Evolutionary conservation across 129 eudicot species (phyloP).

Genomic region (Flaveria robusta): DNA sequence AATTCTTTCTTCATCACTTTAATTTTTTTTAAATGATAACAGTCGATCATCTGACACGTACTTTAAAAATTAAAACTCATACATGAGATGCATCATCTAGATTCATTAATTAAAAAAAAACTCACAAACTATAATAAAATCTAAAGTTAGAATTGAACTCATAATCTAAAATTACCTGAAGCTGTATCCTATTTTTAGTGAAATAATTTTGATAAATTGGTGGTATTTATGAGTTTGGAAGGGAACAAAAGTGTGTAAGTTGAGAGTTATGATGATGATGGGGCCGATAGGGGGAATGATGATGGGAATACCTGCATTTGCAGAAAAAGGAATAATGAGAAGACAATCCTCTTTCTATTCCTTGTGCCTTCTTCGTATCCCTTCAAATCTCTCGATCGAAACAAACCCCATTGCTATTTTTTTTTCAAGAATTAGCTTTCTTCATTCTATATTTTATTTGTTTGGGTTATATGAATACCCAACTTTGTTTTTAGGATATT

Average conservation of each 20-base stretch:
- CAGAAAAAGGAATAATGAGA: slow-evolving; percentile 33
- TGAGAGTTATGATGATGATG: slow-evolving; percentile 13
- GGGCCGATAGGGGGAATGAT: slow-evolving; percentile 32
- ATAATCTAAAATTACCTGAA: not conserved
- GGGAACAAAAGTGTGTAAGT: slow-evolving; percentile 12
- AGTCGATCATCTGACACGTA: too few relatives aligned
- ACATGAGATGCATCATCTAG: too few relatives aligned
- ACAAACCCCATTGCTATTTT: not conserved
- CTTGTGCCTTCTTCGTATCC: slow-evolving; percentile 32
- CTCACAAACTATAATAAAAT: too few relatives aligned
- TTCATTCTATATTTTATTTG: not conserved
- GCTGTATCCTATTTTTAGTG: too few relatives aligned
- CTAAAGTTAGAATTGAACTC: too few relatives aligned
- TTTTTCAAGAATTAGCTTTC: not conserved
- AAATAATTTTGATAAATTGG: too few relatives aligned
- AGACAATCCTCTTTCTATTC: slow-evolving; percentile 41
- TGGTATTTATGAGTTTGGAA: not conserved
- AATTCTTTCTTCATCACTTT: too few relatives aligned
- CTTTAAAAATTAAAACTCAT: too few relatives aligned
- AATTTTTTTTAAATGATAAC: too few relatives aligned
- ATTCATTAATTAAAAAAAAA: too few relatives aligned
- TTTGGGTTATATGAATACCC: too few relatives aligned
- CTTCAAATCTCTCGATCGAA: slow-evolving; percentile 21
- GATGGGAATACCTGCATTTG: slow-evolving; percentile 33
- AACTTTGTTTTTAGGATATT: too few relatives aligned